A percentile compares a stretch with the other conserved stretches of the same genome.
Conservation (phyloP, 805 yeast genomes). For the Candida tallmaniae region DNA sequence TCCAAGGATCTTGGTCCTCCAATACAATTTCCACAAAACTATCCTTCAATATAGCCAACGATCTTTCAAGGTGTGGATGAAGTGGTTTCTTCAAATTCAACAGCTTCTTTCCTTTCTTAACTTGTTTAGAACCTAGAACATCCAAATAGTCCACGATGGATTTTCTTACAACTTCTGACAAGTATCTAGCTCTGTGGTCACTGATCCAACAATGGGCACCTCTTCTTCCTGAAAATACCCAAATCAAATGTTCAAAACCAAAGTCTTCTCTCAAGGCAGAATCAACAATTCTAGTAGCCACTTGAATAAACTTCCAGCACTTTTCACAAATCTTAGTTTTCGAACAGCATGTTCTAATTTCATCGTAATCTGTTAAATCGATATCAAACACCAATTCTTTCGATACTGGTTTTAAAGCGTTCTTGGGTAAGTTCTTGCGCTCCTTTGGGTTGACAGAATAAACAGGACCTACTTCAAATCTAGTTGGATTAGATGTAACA, state of each 20-base stretch:
- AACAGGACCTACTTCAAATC: conserved; percentile 94
- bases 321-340: conserved; percentile 79
- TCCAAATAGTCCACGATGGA: conserved; percentile 83
- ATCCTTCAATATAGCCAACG: conserved; percentile 61
- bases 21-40: conserved; percentile 64
- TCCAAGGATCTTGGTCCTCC: conserved; percentile 87
- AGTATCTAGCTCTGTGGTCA: conserved; percentile 70
- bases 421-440: conserved; percentile 69
- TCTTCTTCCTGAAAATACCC: conserved; percentile 98
- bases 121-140: conserved; percentile 43
- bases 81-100: conserved; percentile 67
- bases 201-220: conserved; percentile 99
- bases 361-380: conserved; percentile 96
- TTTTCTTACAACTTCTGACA: conserved; percentile 71
- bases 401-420: conserved; percentile 70
- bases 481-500: conserved; percentile 68
- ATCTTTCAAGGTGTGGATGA: conserved; percentile 82
- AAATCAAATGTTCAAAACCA: conserved; percentile 78
- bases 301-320: conserved; percentile 90
- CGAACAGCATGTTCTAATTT: conserved; percentile 86
- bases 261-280: conserved; percentile 76
- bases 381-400: conserved; percentile 95
- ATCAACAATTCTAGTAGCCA: conserved; percentile 76
- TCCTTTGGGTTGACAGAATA: conserved; percentile 86
- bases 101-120: conserved; percentile 40